Evolutionary conservation across 176 grass and related monocot genomes (phyloP).

Genomic region (Oryza meyeriana): DNA sequence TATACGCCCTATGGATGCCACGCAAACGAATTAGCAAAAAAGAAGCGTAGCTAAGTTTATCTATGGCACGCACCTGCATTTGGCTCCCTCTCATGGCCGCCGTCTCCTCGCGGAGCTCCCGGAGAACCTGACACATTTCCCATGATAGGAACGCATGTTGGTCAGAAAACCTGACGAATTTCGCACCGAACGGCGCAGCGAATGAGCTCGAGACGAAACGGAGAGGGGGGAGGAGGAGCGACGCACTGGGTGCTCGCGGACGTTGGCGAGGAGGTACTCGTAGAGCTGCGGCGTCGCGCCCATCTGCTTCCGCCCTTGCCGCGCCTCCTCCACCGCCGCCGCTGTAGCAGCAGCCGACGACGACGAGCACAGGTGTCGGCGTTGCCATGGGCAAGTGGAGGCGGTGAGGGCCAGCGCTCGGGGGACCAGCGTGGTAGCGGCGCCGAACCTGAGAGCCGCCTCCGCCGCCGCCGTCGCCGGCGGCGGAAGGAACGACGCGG

Average conservation of each 20-base stretch:
- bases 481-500: background rate
- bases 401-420: background rate
- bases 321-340: constrained; percentile 48
- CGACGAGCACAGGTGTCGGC: constrained; percentile 9
- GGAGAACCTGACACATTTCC: constrained; percentile 47
- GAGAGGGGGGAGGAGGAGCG: background rate
- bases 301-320: constrained; percentile 73
- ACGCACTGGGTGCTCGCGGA: constrained; percentile 77
- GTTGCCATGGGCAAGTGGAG: constrained; percentile 11
- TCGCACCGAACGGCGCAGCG: background rate
- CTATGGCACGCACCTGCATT: constrained; percentile 64
- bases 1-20: background rate
- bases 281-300: constrained; percentile 63
- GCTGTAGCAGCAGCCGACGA: constrained; percentile 7
- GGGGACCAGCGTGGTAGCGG: background rate
- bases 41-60: background rate
- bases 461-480: constrained; percentile 4
- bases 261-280: constrained; percentile 78
- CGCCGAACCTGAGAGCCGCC: constrained; percentile 4
- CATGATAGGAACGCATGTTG: background rate
- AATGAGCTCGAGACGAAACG: background rate
- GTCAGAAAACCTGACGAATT: background rate
- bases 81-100: constrained; percentile 78
- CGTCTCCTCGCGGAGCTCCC: constrained; percentile 83
- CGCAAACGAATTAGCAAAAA: background rate